Evolutionary conservation across 2,329 filamentous ascomycete genomes (phyloP).

Genomic region (Eutypa lata): DNA sequence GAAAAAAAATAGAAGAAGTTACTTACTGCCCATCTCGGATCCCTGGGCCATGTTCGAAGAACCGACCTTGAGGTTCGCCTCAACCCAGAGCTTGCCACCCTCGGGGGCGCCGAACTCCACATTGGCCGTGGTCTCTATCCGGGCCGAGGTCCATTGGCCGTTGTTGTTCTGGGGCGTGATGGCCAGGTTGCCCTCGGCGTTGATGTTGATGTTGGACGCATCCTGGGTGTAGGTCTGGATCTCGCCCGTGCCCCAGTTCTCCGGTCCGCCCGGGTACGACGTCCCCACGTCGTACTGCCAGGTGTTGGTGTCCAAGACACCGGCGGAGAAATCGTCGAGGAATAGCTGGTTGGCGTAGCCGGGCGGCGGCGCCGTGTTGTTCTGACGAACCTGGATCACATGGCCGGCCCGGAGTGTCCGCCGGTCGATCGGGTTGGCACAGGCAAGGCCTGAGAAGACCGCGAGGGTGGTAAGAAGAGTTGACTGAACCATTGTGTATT

Average conservation of each 20-base stretch:
- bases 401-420: neutral
- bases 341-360: neutral
- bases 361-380: neutral
- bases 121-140: conserved; percentile 36
- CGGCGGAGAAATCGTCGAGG: conserved; percentile 33
- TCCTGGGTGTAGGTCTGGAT: conserved; percentile 42
- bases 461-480: neutral
- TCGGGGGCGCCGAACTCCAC: conserved; percentile 32
- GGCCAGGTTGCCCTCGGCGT: conserved; percentile 31
- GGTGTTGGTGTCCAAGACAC: conserved; percentile 32
- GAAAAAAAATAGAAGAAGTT: neutral
- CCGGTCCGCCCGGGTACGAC: conserved; percentile 41
- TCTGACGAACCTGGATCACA: neutral
- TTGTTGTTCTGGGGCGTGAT: conserved; percentile 32
- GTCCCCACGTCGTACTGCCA: conserved; percentile 45
- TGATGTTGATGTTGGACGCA: conserved; percentile 38
- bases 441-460: neutral
- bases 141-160: conserved; percentile 39
- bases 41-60: conserved; percentile 20
- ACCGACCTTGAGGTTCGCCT: conserved; percentile 37
- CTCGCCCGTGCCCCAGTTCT: conserved; percentile 48
- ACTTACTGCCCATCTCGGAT: conserved; percentile 26
- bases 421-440: neutral
- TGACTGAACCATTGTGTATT: neutral
- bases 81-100: conserved; percentile 34